These are phyloP conservation scores for Salvia splendens DNA, from an alignment of 257 asterid genomes.

Conservation along the genomic window DNA sequence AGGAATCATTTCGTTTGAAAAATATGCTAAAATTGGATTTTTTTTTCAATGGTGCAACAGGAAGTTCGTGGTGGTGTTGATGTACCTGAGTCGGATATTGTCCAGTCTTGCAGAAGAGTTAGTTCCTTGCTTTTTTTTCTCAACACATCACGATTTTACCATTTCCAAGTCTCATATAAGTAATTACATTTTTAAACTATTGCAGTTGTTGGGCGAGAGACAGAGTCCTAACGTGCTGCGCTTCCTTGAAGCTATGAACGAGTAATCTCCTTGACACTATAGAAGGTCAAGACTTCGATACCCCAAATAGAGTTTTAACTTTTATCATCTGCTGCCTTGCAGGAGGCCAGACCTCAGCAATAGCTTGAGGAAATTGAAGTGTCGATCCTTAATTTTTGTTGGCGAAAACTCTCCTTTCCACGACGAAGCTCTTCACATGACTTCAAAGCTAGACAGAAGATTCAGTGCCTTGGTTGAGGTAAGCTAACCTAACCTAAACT, in stretches of 20 bases:
- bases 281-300: constrained; percentile 2
- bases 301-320: background rate
- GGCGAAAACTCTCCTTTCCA: constrained; percentile 78
- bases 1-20: background rate
- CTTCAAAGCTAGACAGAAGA: constrained; percentile 63
- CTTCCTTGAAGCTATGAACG: constrained; percentile 66
- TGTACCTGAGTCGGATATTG: constrained; percentile 56
- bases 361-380: constrained; percentile 53
- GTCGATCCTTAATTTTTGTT: constrained; percentile 65
- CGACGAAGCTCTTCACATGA: constrained; percentile 71
- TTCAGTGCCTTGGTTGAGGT: constrained; percentile 76
- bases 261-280: constrained; percentile 39
- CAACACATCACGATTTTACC: background rate
- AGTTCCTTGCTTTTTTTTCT: constrained; percentile 31
- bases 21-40: background rate
- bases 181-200: background rate
- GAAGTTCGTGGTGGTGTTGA: constrained; percentile 58
- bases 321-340: constrained; percentile 26
- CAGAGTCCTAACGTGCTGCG: constrained; percentile 72
- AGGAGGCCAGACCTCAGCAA: constrained; percentile 72
- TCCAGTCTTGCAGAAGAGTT: constrained; percentile 58
- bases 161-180: constrained; percentile 10
- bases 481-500: too few species aligned
- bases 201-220: constrained; percentile 72
- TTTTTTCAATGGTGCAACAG: constrained; percentile 31